phyloP scores from a whole-genome alignment of 306 rosid genomes.

The Casuarina glauca region DNA sequence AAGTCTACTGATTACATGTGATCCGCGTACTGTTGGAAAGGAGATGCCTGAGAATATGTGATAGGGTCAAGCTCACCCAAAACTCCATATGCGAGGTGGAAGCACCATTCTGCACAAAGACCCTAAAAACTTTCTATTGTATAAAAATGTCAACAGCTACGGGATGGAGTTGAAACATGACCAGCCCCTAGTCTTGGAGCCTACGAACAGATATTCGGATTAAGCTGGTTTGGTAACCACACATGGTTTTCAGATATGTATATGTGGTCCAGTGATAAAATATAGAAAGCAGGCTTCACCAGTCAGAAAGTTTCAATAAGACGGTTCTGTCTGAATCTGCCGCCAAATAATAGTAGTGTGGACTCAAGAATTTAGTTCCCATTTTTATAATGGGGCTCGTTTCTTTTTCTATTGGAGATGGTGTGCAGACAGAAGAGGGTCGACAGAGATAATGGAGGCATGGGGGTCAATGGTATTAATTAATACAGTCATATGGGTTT shows the following conservation, averaged over 20 bases:
- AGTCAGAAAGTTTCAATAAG: conserved; percentile 4
- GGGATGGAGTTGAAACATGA: background rate
- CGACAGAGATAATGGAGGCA: conserved; percentile 10
- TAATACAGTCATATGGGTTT: conserved; percentile 20
- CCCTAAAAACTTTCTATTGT: background rate
- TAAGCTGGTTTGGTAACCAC: background rate
- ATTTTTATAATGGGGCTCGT: conserved; percentile 19
- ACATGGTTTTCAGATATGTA: conserved; percentile 27
- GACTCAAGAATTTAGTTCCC: conserved; percentile 23
- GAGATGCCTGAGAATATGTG: background rate
- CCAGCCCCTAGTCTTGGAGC: conserved; percentile 6
- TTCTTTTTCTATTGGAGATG: conserved; percentile 20
- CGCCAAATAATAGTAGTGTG: conserved; percentile 7
- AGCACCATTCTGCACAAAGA: background rate
- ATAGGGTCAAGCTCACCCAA: too few relatives aligned
- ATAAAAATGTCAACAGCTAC: background rate
- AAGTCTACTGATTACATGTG: background rate
- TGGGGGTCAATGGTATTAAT: conserved; percentile 26
- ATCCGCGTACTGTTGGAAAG: background rate
- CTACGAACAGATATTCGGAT: background rate
- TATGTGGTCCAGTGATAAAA: conserved; percentile 40
- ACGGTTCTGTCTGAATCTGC: conserved; percentile 14
- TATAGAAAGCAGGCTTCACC: conserved; percentile 18
- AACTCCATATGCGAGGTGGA: background rate
- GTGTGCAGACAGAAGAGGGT: background rate